These are phyloP conservation scores for Neurospora sp. DNA, from an alignment of 495 filamentous ascomycete genomes.

Conservation along the genomic window DNA sequence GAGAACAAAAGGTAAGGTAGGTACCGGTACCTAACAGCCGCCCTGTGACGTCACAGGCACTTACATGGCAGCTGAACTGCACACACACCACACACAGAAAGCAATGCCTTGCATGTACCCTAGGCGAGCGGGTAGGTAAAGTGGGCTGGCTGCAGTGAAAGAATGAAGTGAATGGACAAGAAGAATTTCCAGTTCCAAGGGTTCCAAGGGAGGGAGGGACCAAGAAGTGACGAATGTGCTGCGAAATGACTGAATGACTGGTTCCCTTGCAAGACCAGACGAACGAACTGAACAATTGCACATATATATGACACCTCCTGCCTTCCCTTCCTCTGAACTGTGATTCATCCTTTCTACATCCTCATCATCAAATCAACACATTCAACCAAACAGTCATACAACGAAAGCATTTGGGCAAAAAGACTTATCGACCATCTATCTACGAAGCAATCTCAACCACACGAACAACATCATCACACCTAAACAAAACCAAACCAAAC, in stretches of 20 bases:
- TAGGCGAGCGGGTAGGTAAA: not conserved
- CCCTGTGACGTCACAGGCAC: not conserved
- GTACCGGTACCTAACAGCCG: not conserved
- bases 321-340: not conserved
- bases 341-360: not conserved
- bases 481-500: too few relatives aligned
- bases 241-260: not conserved
- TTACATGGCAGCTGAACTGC: not conserved
- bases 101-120: not conserved
- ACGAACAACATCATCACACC: too few relatives aligned
- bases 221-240: not conserved
- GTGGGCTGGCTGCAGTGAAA: not conserved
- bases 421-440: too few relatives aligned
- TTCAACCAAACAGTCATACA: too few relatives aligned
- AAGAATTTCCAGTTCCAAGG: not conserved
- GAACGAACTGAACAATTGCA: not conserved
- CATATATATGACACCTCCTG: not conserved
- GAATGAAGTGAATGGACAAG: not conserved
- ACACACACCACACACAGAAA: not conserved
- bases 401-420: too few relatives aligned
- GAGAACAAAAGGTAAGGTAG: not conserved
- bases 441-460: too few relatives aligned
- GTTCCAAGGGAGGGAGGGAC: not conserved
- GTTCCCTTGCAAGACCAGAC: not conserved
- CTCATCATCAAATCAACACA: conserved; percentile 3